These are phyloP conservation scores for Ambrosia trifida DNA, from an alignment of 129 eudicot species.

Conservation along the genomic window DNA sequence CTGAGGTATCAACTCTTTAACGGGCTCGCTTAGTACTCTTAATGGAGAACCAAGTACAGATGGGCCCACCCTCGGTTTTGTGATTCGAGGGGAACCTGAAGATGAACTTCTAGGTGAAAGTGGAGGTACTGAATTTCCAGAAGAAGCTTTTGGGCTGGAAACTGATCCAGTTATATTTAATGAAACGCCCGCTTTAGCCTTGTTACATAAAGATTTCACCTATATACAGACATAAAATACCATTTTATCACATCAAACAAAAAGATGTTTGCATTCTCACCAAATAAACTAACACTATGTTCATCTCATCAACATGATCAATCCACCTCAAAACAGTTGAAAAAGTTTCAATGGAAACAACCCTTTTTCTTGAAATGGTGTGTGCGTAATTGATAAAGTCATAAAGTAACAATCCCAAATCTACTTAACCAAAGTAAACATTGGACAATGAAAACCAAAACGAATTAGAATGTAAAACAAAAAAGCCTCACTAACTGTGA, in stretches of 20 bases:
- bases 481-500: constrained; percentile 6
- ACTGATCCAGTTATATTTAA: constrained; percentile 53
- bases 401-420: not conserved
- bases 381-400: not conserved
- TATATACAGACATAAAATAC: constrained; percentile 28
- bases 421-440: not conserved
- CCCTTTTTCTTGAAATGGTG: not conserved
- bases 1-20: constrained; percentile 66
- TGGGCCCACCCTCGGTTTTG: constrained; percentile 72
- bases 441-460: not conserved
- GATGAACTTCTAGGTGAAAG: constrained; percentile 86
- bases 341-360: not conserved
- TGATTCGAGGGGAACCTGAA: constrained; percentile 73
- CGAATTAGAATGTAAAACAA: not conserved
- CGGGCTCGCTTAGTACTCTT: constrained; percentile 69
- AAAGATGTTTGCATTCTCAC: not conserved
- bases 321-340: not conserved
- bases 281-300: not conserved
- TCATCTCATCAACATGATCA: not conserved
- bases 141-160: constrained; percentile 63
- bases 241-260: not conserved
- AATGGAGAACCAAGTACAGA: constrained; percentile 74
- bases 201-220: constrained; percentile 76
- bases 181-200: constrained; percentile 73
- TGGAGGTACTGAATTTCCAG: constrained; percentile 67